These are phyloP conservation scores for Syncephalis fuscata DNA, from an alignment of 371 early-diverging fungal species.

Conservation along the genomic window DNA sequence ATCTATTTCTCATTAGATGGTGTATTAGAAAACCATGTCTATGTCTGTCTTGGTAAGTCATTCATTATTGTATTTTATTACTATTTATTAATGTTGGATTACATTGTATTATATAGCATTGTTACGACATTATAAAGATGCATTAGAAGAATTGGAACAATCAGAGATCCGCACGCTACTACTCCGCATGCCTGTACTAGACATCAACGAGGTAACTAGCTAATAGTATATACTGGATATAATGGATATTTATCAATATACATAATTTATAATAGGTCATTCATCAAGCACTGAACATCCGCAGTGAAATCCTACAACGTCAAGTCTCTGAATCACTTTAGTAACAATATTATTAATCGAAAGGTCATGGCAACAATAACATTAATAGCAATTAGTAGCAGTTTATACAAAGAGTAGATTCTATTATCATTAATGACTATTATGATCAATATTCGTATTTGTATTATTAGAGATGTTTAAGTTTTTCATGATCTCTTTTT, in stretches of 20 bases:
- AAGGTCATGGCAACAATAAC: too few species aligned
- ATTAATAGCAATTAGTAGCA: too few species aligned
- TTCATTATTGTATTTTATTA: not conserved
- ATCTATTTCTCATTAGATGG: slow-evolving; percentile 57
- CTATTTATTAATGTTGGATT: slow-evolving; percentile 3
- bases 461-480: too few species aligned
- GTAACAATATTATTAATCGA: too few species aligned
- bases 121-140: slow-evolving; percentile 36
- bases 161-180: slow-evolving; percentile 75
- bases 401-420: too few species aligned
- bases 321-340: slow-evolving; percentile 14
- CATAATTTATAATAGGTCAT: slow-evolving; percentile 18
- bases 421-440: too few species aligned
- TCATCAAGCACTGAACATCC: slow-evolving; percentile 40
- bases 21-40: slow-evolving; percentile 59
- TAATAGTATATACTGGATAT: not conserved
- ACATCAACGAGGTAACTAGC: slow-evolving; percentile 43
- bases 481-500: too few species aligned
- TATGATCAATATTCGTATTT: too few species aligned
- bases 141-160: slow-evolving; percentile 79
- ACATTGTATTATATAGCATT: slow-evolving; percentile 13
- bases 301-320: slow-evolving; percentile 39
- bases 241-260: too few species aligned
- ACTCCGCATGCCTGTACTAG: slow-evolving; percentile 55
- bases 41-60: slow-evolving; percentile 44